Base-by-base conservation (phyloP, 768 basidiomycete genomes). In the Cystobasidium ongulense region DNA sequence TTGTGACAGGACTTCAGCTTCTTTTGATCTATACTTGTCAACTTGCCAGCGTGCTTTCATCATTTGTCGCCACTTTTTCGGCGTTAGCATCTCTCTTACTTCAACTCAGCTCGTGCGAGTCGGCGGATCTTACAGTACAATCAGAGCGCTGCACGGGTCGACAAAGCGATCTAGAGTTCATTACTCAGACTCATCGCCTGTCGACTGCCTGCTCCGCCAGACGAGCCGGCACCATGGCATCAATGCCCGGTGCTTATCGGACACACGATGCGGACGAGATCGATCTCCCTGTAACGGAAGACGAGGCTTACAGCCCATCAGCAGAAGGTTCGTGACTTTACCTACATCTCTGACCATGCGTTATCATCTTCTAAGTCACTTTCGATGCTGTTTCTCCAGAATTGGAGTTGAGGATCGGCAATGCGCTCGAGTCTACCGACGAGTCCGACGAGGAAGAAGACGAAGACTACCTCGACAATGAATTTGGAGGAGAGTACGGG, bases 391-490 rank as follows among this genome's bases (percentile, higher is more conserved):
- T 29, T 17, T 59, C n/a, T 27, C 15, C 57, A 59, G 57, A 59
- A 13, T 11, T 54, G n/a, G 53, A 54, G n/a, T 11, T 29, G 11
- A 35, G 23, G 57, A 59, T 59, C 57, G 57, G 57, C 57, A 59
- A 59, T 59, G 57, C 57, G 57, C 33, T 35, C 23, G 57, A 59
- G 4, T 4, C 11, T 3, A 31, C 4, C 33, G 57, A 29, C 25
- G 29, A 23, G 10, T 59, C 63, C 18, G 68, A 54, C 18, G 52
- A 59, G 3, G 33, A 57, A 21, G 68, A 59, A 39, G 68, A 72
- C 29, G 68, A 72, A n/a, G 68, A 62, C 27, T 57, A 57, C 18
- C 3, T 36, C 4, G 57, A 57, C 27, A 18, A 27, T 21, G 29
- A 35, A 4, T 36, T 17, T 31, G 35, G 15, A 15, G 39, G 17